Base-by-base conservation (phyloP, 495 filamentous ascomycete species). In the Parathielavia hyrcaniae region DNA sequence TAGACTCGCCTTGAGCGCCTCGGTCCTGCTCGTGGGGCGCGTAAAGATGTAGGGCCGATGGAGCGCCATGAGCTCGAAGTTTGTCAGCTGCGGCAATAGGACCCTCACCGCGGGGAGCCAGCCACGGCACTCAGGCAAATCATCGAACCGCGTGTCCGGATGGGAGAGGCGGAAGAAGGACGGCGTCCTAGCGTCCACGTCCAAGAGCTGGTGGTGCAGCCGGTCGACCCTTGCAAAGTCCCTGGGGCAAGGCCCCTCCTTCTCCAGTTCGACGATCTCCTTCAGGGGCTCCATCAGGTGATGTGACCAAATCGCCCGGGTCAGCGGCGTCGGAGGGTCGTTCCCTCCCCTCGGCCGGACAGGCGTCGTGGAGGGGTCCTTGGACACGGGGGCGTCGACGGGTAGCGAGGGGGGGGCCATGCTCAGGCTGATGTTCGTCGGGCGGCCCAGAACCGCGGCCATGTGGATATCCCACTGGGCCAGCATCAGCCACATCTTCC, bases 11-110 rank as follows among this genome's bases (percentile, higher is more conserved):
- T 75, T 75, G 0, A 86, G 67, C 16, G 82, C 81, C 52, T 78
- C 75, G 11, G 71, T 73, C 26, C 81, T 71, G 54, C 75, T 79
- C 5, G 69, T 69, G 5, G 72, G 60, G n/a, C 77, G 72, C 0
- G 80, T 81, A 57, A 86, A 86, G 39, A 86, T 80, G 63, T 82
- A 86, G 0, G 83, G 81, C 46, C 82, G 76, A 54, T 86, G 83
- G 36, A 86, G 73, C 19, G 81, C 80, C 64, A 85, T 82, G 45
- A 84, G 67, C 49, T 81, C 77, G 58, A 83, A 79, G 19, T 74
- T 68, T 20, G 74, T 60, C 11, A 78, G 64, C 46, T 78, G 78
- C 30, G 75, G 74, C 50, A 84, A 55, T 12, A 70, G 66, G 14
- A 75, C 70, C 20, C 81, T 71, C 4, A 74, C 74, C 38, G 61